Base-by-base conservation (phyloP, 176 grass and related monocot genomes). In the Carex parvula region DNA sequence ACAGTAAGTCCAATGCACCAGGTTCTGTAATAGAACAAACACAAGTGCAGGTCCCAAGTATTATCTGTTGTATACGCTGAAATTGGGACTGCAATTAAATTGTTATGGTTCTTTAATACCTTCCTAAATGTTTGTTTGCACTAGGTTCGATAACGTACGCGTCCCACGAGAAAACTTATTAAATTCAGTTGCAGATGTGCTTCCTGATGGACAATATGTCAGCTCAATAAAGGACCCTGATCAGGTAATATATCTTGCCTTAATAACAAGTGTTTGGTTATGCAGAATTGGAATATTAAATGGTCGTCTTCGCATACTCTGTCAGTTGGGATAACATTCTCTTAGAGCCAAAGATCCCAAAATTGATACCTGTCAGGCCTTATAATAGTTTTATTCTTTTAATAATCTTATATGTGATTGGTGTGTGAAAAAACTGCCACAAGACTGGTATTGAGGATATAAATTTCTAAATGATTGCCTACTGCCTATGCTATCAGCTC, bases 121-220 rank as follows among this genome's bases (percentile, higher is more conserved):
- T 73, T 80, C 22, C 12, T 78, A 17, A 54, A 56, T 78, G 73
- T 78, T 32, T 50, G 52, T 33, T 56, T 78, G 50, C 22, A 37
- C 77, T 85, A 98, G 95, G 95, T 98, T 98, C 86, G 87, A 95
- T 60, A 95, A 98, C 88, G 54, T 98, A 52, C 88, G 89, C 78
- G 92, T 98, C 85, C 92, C 95, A 73, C 84, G 91, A 20, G 95
- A 95, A 64, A 95, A 95, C 83, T 93, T 98, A 85, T 76, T 98
- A 71, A 98, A 98, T 88, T 87, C 90, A 17, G 95, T 98, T 89
- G 95, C 92, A 79, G 91, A 98, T 80, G 95, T 98, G 84, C 90
- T 91, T 81, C 89, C 89, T 82, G 86, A 95, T 93, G 95, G 95
- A 33, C 86, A 90, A 92, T 98, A 98, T 60, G 86, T 93, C 46